phyloP scores from a whole-genome alignment of 2,329 filamentous ascomycete species.

The Blumeria hordei region DNA sequence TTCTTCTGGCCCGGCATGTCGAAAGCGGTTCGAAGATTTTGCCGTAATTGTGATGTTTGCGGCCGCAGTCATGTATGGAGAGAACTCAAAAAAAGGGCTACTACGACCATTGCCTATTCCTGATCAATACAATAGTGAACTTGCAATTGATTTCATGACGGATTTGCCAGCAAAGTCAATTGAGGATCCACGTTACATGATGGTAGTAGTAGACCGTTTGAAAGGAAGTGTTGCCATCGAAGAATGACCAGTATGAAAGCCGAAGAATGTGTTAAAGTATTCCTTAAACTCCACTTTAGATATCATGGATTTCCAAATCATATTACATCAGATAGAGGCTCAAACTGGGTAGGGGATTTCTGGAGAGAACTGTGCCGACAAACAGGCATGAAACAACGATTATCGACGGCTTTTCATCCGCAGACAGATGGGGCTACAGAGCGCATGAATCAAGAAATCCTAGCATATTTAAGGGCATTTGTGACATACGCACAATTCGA shows the following conservation, averaged over 20 bases:
- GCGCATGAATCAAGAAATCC: background rate
- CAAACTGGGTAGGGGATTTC: background rate
- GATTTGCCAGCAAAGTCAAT: background rate
- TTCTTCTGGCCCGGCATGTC: background rate
- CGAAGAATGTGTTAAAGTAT: background rate
- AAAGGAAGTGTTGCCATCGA: background rate
- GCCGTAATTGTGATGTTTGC: background rate
- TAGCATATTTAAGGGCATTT: background rate
- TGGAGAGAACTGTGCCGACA: conserved; percentile 1
- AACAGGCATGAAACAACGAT: background rate
- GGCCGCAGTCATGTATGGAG: background rate
- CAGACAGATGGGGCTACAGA: background rate
- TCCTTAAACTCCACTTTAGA: background rate
- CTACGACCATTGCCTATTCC: background rate
- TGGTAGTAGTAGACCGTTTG: background rate
- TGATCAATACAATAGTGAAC: background rate
- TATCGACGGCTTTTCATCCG: background rate
- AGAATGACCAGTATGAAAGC: background rate
- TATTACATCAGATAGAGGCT: background rate
- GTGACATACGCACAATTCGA: background rate
- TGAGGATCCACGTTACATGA: background rate
- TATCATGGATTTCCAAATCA: background rate
- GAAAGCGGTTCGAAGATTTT: background rate
- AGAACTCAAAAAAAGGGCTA: background rate
- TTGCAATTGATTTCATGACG: background rate